A percentile compares a stretch with the other conserved stretches of the same genome.
These are phyloP conservation scores for Starmerella gropengiesseri DNA, from an alignment of 805 yeast genomes.

Conservation along the genomic window DNA sequence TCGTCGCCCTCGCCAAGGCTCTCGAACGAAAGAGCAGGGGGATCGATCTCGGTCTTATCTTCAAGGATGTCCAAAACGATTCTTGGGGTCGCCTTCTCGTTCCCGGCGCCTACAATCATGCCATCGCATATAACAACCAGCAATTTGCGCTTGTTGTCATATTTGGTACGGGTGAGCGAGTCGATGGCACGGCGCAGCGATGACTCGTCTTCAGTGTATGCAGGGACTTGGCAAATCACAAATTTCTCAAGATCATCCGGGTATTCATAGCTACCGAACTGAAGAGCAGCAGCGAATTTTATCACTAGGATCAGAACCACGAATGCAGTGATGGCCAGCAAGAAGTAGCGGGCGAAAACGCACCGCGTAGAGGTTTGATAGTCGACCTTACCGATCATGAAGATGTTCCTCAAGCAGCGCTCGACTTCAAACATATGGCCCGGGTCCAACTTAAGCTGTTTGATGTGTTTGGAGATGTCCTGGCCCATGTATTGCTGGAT, in stretches of 20 bases:
- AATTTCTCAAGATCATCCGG: slow-evolving; percentile 35
- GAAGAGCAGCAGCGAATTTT: slow-evolving; percentile 35
- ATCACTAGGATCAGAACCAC: slow-evolving; percentile 31
- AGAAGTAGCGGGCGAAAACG: slow-evolving; percentile 34
- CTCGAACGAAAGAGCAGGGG: slow-evolving; percentile 43
- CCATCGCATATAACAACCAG: slow-evolving; percentile 52
- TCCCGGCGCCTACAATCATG: slow-evolving; percentile 51
- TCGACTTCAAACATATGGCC: slow-evolving; percentile 24
- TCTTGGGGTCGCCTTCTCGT: slow-evolving; percentile 48
- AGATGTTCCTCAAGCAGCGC: slow-evolving; percentile 32
- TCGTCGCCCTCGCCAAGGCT: slow-evolving; percentile 50
- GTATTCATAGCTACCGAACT: slow-evolving; percentile 28
- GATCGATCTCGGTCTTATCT: slow-evolving; percentile 41
- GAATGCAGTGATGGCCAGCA: slow-evolving; percentile 32
- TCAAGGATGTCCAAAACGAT: slow-evolving; percentile 47
- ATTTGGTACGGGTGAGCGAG: slow-evolving; percentile 47
- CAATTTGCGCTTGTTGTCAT: slow-evolving; percentile 49
- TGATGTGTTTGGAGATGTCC: slow-evolving; percentile 29
- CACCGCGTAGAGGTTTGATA: slow-evolving; percentile 33
- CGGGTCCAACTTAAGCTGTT: slow-evolving; percentile 24
- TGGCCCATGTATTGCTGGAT: slow-evolving; percentile 31
- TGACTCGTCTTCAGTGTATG: slow-evolving; percentile 49
- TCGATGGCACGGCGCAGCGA: slow-evolving; percentile 48
- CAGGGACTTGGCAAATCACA: slow-evolving; percentile 41
- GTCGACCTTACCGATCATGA: slow-evolving; percentile 34